phyloP scores from a whole-genome alignment of 768 basidiomycete genomes.

The Suillus occidentalis region DNA sequence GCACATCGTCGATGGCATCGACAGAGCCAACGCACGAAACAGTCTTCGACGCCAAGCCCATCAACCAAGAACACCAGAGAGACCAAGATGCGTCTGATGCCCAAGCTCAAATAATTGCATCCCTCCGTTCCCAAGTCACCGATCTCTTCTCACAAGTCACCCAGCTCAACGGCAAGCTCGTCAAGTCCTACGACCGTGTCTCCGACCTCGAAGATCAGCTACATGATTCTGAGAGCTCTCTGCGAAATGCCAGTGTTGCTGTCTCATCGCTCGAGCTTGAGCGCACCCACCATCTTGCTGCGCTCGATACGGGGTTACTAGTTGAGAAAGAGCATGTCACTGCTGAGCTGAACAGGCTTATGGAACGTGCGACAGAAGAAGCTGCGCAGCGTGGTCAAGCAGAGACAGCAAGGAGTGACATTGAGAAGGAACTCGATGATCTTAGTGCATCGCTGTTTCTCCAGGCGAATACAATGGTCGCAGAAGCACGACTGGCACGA shows the following conservation, averaged over 20 bases:
- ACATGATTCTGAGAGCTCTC: constrained; percentile 60
- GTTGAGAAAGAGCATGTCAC: constrained; percentile 93
- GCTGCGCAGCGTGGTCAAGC: constrained; percentile 89
- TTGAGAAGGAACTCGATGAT: constrained; percentile 94
- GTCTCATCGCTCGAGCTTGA: constrained; percentile 83
- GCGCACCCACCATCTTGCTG: constrained; percentile 82
- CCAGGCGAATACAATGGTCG: constrained; percentile 98
- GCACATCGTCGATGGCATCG: constrained; percentile 3
- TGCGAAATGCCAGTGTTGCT: constrained; percentile 61
- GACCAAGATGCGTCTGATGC: constrained; percentile 53
- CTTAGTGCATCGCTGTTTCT: constrained; percentile 87
- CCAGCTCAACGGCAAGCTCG: constrained; percentile 89
- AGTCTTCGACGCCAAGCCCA: constrained; percentile 14
- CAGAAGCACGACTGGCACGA: constrained; percentile 72
- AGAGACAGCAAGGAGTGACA: constrained; percentile 74
- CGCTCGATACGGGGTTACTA: constrained; percentile 85
- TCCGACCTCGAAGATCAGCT: constrained; percentile 92
- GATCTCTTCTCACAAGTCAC: constrained; percentile 90
- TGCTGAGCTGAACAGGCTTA: constrained; percentile 85
- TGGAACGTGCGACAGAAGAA: constrained; percentile 95
- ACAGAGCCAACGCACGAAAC: background rate
- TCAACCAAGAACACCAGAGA: constrained; percentile 14
- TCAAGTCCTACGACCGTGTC: constrained; percentile 86
- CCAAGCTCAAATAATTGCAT: constrained; percentile 79
- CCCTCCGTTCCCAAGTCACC: constrained; percentile 77